These are phyloP conservation scores for Lithospermum erythrorhizon DNA, from an alignment of 257 asterid genomes.

Conservation along the genomic window DNA sequence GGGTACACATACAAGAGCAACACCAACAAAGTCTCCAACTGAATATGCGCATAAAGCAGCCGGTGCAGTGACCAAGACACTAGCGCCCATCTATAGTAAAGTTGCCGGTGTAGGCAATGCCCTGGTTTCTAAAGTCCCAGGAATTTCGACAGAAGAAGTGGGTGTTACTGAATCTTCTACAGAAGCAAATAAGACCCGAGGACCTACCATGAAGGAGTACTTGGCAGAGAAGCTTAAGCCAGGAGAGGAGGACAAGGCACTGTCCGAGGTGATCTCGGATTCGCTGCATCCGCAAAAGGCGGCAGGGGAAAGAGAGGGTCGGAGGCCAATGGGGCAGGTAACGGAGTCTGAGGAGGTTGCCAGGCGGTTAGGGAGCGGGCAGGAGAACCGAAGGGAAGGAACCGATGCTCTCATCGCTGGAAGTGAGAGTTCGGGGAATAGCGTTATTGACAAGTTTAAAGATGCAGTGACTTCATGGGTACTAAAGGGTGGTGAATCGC, in stretches of 20 bases:
- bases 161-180: constrained; percentile 8
- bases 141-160: constrained; percentile 6
- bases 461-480: constrained; percentile 54
- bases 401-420: constrained; percentile 24
- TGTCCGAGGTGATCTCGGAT: constrained; percentile 46
- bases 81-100: constrained; percentile 28
- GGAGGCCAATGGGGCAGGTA: constrained; percentile 25
- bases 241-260: constrained; percentile 67
- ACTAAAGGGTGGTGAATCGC: constrained; percentile 30
- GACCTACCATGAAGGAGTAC: constrained; percentile 38
- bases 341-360: constrained; percentile 45
- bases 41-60: constrained; percentile 24
- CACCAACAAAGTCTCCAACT: constrained; percentile 5
- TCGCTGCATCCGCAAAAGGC: constrained; percentile 30
- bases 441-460: constrained; percentile 35
- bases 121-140: constrained; percentile 26
- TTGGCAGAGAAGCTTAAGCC: constrained; percentile 46
- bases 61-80: constrained; percentile 16
- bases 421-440: constrained; percentile 26
- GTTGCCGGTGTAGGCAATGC: constrained; percentile 27
- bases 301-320: constrained; percentile 10
- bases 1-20: not conserved
- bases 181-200: not conserved
- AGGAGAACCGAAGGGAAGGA: constrained; percentile 27
- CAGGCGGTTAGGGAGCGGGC: constrained; percentile 25